Evolutionary conservation across 2,329 filamentous ascomycete species (phyloP), one percentile per base, ranked within the genome.

Genomic region (Fusarium newnesense): DNA sequence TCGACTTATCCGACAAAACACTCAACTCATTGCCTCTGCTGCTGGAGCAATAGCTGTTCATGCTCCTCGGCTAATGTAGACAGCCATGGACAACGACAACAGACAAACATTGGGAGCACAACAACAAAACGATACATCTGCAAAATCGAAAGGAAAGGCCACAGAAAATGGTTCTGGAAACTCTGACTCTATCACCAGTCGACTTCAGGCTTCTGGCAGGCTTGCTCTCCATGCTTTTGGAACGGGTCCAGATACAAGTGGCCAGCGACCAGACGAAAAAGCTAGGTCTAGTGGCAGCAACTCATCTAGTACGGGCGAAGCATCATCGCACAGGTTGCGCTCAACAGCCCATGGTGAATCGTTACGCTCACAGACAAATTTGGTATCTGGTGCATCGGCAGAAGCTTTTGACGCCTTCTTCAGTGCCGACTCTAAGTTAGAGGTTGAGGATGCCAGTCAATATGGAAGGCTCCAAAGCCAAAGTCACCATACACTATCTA

Each of bases 341-440:
- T 71, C 72, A 28, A 62, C 68, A 34, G 67, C 36, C 15, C 54
- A 61, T 28, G 59, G 71, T 21, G 72, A 75, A 39, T 69, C 74
- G 44, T 59, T 76, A 26, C 70, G 66, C 28, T 40, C 62, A 37
- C 75, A 71, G 36, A 26, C 52, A 24, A 46, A 69, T 24, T 44
- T 69, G 16, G 64, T 69, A 21, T 75, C 82, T 16, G 76, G 82
- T 9, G 71, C 76, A 21, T 79, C 81, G 50, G 82, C 83, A 47
- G 79, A 74, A 47, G 76, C 77, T 18, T 75, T 75, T 44, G 69
- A 79, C 56, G 79, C 80, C 30, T 74, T 73, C 60, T 69, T 71
- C n/a, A 61, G 43, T 53, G 69, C 66, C 24, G 67, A 70, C 26
- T 54, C 63, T 43, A 69, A 64, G 5, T 42, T 78, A 37, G 54